Base-by-base conservation (phyloP, 345 rosid genomes). In the Melaleuca alternifolia region DNA sequence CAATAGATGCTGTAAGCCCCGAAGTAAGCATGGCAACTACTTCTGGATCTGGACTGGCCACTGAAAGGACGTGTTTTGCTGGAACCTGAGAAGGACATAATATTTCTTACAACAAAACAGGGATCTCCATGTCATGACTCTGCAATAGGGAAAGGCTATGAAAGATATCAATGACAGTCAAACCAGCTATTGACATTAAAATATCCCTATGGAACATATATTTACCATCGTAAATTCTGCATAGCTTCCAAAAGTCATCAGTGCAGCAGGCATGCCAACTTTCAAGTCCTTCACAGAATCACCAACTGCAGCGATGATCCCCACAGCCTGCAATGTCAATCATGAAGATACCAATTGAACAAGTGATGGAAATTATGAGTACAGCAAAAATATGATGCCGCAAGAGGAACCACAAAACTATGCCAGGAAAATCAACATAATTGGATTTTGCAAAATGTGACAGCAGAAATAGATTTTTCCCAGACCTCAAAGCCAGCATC, bases 1-100 rank as follows among this genome's bases (percentile, higher is more conserved):
- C 98, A 76, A 94, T 97, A 85, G 97, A 96, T 18, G 99, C 99
- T 62, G 99, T 97, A 87, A 97, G 89, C 84, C 99, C 99, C 26
- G 99, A 97, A 87, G 99, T 97, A 91, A 97, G 99, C 98, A 97
- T 94, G 85, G 98, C 99, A 91, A 97, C 95, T 87, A 96, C 98
- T 92, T 97, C 98, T 46, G 99, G 97, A 86, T 95, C 98, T 81
- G 98, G 99, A 87, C 95, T 94, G 86, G 97, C 93, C 85, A 97
- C 96, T 82, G 98, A 95, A 90, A 97, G 97, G 79, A 97, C 88
- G 33, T 95, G 95, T 89, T 94, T 96, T 81, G 95, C 89, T 76
- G 92, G 91, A 85, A 96, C 97, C 99, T 96, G 87, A 12, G 83
- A 82, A 77, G 71, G 16, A 87, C 18, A 85, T 20, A 75, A 79